Evolutionary conservation across 495 filamentous ascomycete genomes (phyloP).

Genomic region (Opeltia flavorubescens): DNA sequence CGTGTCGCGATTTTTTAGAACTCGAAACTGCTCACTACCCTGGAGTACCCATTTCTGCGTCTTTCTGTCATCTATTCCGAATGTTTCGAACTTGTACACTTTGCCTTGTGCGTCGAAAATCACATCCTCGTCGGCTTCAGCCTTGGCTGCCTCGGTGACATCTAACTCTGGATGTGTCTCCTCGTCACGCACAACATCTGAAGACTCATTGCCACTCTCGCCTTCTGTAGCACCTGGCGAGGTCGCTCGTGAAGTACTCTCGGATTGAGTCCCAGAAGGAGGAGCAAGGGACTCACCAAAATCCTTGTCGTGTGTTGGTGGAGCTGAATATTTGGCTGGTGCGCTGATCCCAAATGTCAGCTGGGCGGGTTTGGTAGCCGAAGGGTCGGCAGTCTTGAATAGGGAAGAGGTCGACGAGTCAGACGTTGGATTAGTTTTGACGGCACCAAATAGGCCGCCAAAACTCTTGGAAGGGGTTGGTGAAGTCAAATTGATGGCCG

Average conservation of each 20-base stretch:
- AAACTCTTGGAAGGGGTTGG: conserved; percentile 23
- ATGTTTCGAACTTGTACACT: conserved; percentile 28
- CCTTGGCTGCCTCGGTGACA: conserved; percentile 45
- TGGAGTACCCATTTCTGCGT: conserved; percentile 41
- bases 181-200: conserved; percentile 29
- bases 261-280: conserved; percentile 22
- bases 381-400: conserved; percentile 19
- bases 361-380: conserved; percentile 14
- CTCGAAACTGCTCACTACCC: conserved; percentile 49
- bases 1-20: conserved; percentile 53
- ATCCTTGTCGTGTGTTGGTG: no score
- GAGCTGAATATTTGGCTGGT: conserved; percentile 22
- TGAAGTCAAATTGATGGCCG: conserved; percentile 19
- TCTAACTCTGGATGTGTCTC: conserved; percentile 44
- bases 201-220: conserved; percentile 30
- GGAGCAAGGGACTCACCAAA: conserved; percentile 22
- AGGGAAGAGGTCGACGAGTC: conserved; percentile 13
- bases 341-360: conserved; percentile 24
- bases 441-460: conserved; percentile 29
- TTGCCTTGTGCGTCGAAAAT: conserved; percentile 50
- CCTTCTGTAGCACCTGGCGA: conserved; percentile 44
- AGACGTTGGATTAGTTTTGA: conserved; percentile 19
- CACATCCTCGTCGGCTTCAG: conserved; percentile 57
- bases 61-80: not conserved
- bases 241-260: conserved; percentile 40